These are phyloP conservation scores for Thalassiosira mediterranea DNA, from an alignment of 352 stramenopile genomes.

Conservation along the genomic window DNA sequence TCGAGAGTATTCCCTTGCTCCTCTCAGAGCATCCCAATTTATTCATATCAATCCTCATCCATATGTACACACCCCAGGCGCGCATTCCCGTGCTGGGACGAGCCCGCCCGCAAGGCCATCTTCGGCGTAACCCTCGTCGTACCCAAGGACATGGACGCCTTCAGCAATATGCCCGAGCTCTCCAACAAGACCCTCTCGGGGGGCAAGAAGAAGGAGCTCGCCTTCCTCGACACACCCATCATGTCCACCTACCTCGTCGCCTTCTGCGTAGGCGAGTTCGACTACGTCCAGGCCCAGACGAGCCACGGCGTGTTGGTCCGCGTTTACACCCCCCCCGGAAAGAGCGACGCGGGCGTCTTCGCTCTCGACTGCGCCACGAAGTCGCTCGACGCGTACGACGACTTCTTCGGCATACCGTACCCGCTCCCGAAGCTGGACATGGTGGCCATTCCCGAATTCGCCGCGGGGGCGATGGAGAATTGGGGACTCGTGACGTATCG, in stretches of 20 bases:
- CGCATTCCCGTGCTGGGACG: slow-evolving; percentile 97
- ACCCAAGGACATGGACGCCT: slow-evolving; percentile 88
- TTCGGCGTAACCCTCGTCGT: slow-evolving; percentile 92
- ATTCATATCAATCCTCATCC: too few species aligned
- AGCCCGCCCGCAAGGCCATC: slow-evolving; percentile 94
- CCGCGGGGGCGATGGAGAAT: slow-evolving; percentile 87
- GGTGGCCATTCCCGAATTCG: slow-evolving; percentile 92
- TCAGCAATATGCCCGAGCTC: slow-evolving; percentile 97
- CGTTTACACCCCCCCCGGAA: slow-evolving; percentile 93
- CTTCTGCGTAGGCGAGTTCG: slow-evolving; percentile 94
- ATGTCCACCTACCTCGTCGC: slow-evolving; percentile 98
- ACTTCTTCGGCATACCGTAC: slow-evolving; percentile 91
- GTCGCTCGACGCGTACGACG: slow-evolving; percentile 87
- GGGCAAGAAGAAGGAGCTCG: slow-evolving; percentile 49
- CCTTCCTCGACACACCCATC: slow-evolving; percentile 91
- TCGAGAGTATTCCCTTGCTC: too few species aligned
- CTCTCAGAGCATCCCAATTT: too few species aligned
- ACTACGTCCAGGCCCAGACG: slow-evolving; percentile 90
- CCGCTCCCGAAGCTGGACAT: slow-evolving; percentile 98
- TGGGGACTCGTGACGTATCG: slow-evolving; percentile 92
- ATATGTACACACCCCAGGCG: slow-evolving; percentile 90
- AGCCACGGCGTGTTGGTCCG: slow-evolving; percentile 91
- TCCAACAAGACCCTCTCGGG: slow-evolving; percentile 55
- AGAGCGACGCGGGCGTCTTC: slow-evolving; percentile 90
- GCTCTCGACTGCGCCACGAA: slow-evolving; percentile 87